Base-by-base conservation (phyloP, 495 filamentous ascomycete genomes). In the Podospora tetraspora region DNA sequence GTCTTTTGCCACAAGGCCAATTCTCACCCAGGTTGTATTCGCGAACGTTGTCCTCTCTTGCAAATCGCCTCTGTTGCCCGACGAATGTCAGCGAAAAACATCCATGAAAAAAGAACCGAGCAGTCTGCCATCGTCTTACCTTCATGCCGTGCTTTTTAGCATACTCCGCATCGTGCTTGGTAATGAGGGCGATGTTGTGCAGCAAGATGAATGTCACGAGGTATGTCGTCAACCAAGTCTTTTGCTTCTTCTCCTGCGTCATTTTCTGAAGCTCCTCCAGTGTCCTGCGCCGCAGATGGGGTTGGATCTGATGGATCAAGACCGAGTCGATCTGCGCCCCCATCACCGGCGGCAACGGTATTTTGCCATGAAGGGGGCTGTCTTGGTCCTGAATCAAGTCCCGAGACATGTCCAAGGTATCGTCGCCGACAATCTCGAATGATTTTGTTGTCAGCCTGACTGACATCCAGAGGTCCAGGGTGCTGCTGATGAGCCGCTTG, bases 311-410 rank as follows among this genome's bases (percentile, higher is more conserved):
- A 66, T 86, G 82, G 58, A 87, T 86, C 34, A 87, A 76, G 34
- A 88, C 79, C 67, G 83, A 79, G 64, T 87, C 85, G 24, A 88
- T 81, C 68, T 88, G 86, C 29, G 84, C 85, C 34, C 84, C 84
- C 83, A 88, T 84, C 32, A 88, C 84, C 3, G 86, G 86, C 11
- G 86, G 85, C 11, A 87, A 74, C 23, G 85, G 86, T 7, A 86
- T 82, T 63, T 83, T 84, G 52, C 81, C 80, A 27, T 77, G 74
- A 59, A 84, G 79, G 13, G 84, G 81, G 65, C 81, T 85, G 16
- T 74, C 77, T 25, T 78, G 72, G 68, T 86, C 85, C 69, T 84
- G 76, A 71, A 82, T 82, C 43, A 75, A 62, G 66, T 84, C 73
- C 37, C 66, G 71, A 19, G 74, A 37, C 83, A 87, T 86, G 19